Evolutionary conservation across 768 basidiomycete genomes (phyloP), one percentile per base, ranked within the genome.

Genomic region (Candolleomyces aberdarensis): DNA sequence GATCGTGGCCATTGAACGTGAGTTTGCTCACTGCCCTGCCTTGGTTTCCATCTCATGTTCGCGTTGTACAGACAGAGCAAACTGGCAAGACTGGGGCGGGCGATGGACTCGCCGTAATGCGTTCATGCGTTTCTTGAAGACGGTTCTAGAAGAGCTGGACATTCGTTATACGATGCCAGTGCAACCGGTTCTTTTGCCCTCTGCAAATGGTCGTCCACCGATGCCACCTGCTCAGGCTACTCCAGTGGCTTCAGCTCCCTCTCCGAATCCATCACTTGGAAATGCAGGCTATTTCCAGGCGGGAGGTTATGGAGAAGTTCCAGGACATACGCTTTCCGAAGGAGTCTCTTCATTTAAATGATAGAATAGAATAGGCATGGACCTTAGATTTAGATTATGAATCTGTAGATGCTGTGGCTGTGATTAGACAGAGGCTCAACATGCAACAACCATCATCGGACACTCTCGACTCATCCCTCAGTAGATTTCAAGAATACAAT

Each of bases 31-130:
- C 22, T 62, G 60, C 20, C 64, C 60, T 26, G 46, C 14, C 59
- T 26, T 39, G 43, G 32, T 36, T 47, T 49, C 46, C 52, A 17
- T 54, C 2, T 41, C 19, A 41, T 53, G 50, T 59, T 39, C 36
- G 13, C 11, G 36, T 11, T 2, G 2, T 36, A 11, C 26, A 89
- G 88, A 92, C 72, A 85, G 88, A 56, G 81, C 86, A 41, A 91
- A 91, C 68, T 93, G 91, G 91, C 91, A 92, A 69, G 89, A 92
- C 68, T 93, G 91, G 91, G 90, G 88, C 52, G 91, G 84, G 19
- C 79, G 90, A 60, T 91, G 88, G 90, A 77, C 76, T 8, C 85
- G 90, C 50, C 85, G 91, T 63, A 92, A 84, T 11, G 77, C 74
- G 22, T 89, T 92, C 71, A 92, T 92, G 91, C 83, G 86, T 43